Conservation (phyloP, 305 asterid species). For the Salvia sclarea region DNA sequence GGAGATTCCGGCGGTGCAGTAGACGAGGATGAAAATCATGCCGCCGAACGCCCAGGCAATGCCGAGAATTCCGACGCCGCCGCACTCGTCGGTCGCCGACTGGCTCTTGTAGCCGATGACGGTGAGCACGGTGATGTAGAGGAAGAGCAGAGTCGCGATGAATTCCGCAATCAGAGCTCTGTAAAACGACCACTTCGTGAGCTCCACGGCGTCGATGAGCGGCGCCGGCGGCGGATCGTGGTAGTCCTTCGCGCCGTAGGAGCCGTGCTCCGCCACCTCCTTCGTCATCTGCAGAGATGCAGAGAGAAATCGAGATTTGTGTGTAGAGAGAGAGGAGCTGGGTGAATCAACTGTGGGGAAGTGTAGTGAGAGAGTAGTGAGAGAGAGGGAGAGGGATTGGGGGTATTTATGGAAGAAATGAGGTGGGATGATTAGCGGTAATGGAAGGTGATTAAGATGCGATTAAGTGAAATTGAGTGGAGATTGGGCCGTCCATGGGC, state of each 20-base stretch:
- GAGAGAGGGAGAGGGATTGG: background rate
- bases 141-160: constrained; percentile 76
- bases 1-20: constrained; percentile 90
- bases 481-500: constrained; percentile 50
- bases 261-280: constrained; percentile 51
- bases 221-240: constrained; percentile 84
- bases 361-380: constrained; percentile 18
- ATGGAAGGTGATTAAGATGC: constrained; percentile 9
- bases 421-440: constrained; percentile 10
- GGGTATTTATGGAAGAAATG: constrained; percentile 40
- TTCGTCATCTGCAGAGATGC: constrained; percentile 37
- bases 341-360: background rate
- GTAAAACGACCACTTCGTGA: constrained; percentile 72
- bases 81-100: constrained; percentile 49
- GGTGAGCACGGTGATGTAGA: constrained; percentile 69
- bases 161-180: constrained; percentile 80
- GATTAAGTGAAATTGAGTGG: constrained; percentile 15
- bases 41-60: constrained; percentile 91
- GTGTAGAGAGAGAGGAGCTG: background rate
- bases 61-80: constrained; percentile 80
- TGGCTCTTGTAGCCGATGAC: constrained; percentile 69
- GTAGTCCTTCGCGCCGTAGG: constrained; percentile 71
- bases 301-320: background rate
- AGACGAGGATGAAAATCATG: constrained; percentile 78
- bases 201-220: constrained; percentile 61